Base-by-base conservation (phyloP, 2,329 filamentous ascomycete genomes). In the Camillea tinctor region DNA sequence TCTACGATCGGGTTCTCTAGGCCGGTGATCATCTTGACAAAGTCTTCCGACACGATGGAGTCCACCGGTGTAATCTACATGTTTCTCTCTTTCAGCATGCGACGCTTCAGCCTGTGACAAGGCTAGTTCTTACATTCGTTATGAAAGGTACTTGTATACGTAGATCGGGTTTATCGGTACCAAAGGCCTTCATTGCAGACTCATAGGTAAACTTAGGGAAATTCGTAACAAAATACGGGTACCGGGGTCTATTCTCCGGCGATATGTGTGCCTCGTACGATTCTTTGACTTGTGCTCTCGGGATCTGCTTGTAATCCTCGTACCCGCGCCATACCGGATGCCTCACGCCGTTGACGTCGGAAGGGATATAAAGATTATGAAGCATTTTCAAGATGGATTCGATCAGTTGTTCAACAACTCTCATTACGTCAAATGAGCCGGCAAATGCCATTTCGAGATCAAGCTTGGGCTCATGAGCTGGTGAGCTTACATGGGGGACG, bases 391-490 rank as follows among this genome's bases (percentile, higher is more conserved):
- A 90, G 0, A 92, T 70, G 5, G 74, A 71, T 11, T 74, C 76
- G 6, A 92, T 71, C 2, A 91, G 73, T 1, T 57, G 57, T 65
- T 88, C 83, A 4, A 84, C 71, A 2, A 73, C 63, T 3, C 57
- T 59, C 85, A 91, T 93, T 8, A 96, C 89, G 65, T 89, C 83
- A 53, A 86, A 75, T 6, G 89, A 89, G 5, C 80, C 86, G 0
- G 89, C 88, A 76, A 97, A 99, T 0, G 91, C 86, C 89, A 96
- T 95, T 74, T 99, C 95, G 68, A 99, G 76, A 84, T 99, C 95
- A 55, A 97, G 84, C 87, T 95, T 68, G 15, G 13, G 26, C 13
- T 3, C 7, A 59, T 58, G 54, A 57, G 55, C 63, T 54, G 60
- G 57, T 40, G 17, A 26, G 30, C 19, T 9, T 15, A 22, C 3